These are phyloP conservation scores for Russula vinacea DNA, from an alignment of 768 basidiomycete species.

Conservation along the genomic window DNA sequence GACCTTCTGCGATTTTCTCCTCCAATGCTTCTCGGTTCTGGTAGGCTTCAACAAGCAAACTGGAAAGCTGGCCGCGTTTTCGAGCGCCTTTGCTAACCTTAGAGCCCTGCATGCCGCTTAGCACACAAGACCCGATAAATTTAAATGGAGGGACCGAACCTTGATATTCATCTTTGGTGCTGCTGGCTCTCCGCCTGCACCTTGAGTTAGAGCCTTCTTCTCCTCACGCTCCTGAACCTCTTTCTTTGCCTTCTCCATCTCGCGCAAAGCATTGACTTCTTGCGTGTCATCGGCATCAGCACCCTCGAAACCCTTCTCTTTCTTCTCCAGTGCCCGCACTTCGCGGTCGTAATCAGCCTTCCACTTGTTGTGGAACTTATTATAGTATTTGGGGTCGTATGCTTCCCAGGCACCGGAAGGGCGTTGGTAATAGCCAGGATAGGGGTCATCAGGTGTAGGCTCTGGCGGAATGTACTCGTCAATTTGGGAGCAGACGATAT, in stretches of 20 bases:
- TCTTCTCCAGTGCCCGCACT: constrained; percentile 69
- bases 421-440: constrained; percentile 84
- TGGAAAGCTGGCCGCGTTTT: constrained; percentile 74
- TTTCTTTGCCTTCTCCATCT: constrained; percentile 73
- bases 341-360: constrained; percentile 66
- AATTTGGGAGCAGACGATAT: constrained; percentile 68
- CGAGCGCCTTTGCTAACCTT: constrained; percentile 68
- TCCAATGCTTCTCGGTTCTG: constrained; percentile 79
- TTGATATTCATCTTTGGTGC: constrained; percentile 82
- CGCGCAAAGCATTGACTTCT: constrained; percentile 60
- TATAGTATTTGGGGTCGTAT: constrained; percentile 68
- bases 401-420: constrained; percentile 79
- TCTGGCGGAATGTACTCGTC: constrained; percentile 68
- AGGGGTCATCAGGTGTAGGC: constrained; percentile 69
- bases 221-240: constrained; percentile 76
- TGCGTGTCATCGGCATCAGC: constrained; percentile 55
- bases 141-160: constrained; percentile 45
- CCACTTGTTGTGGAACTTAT: constrained; percentile 68
- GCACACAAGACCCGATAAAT: neutral
- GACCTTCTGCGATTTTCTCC: constrained; percentile 78
- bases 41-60: constrained; percentile 79
- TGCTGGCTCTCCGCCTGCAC: constrained; percentile 49
- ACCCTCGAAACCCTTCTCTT: constrained; percentile 66
- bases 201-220: constrained; percentile 68
- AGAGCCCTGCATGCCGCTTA: constrained; percentile 48